These are phyloP conservation scores for Triangularia verruculosa DNA, from an alignment of 2,329 filamentous ascomycete genomes.

Conservation along the genomic window DNA sequence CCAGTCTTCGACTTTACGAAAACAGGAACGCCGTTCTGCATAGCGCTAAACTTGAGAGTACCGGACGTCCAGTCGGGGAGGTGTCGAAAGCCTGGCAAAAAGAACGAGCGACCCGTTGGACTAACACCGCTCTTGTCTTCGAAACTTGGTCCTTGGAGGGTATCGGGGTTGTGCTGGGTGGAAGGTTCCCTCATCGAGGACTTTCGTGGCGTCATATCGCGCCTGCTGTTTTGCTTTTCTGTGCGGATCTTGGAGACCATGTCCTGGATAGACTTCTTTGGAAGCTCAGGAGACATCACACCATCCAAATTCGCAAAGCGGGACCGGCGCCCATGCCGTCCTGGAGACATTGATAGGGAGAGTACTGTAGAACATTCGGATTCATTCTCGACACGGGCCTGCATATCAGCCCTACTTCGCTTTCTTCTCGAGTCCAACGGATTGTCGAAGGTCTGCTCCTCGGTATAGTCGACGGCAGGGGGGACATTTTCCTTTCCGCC, in stretches of 20 bases:
- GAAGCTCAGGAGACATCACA: constrained; percentile 16
- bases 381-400: constrained; percentile 52
- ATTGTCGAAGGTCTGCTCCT: constrained; percentile 34
- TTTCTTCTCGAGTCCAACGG: constrained; percentile 36
- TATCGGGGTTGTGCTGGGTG: constrained; percentile 2
- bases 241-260: constrained; percentile 30
- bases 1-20: constrained; percentile 54
- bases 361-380: constrained; percentile 48
- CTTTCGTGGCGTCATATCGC: constrained; percentile 6
- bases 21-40: constrained; percentile 53
- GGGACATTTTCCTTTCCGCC: constrained; percentile 48
- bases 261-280: constrained; percentile 28
- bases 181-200: constrained; percentile 8
- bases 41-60: constrained; percentile 49
- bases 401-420: constrained; percentile 49
- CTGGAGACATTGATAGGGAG: constrained; percentile 41
- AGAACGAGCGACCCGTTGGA: constrained; percentile 50
- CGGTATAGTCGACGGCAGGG: constrained; percentile 35
- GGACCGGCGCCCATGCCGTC: constrained; percentile 25
- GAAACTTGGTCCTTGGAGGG: background rate
- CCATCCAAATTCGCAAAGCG: constrained; percentile 26
- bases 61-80: constrained; percentile 58
- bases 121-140: constrained; percentile 31
- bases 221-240: constrained; percentile 23
- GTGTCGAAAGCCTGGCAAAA: constrained; percentile 52